These are phyloP conservation scores for Epichloe sylvatica DNA, from an alignment of 2,329 filamentous ascomycete species.

Conservation along the genomic window DNA sequence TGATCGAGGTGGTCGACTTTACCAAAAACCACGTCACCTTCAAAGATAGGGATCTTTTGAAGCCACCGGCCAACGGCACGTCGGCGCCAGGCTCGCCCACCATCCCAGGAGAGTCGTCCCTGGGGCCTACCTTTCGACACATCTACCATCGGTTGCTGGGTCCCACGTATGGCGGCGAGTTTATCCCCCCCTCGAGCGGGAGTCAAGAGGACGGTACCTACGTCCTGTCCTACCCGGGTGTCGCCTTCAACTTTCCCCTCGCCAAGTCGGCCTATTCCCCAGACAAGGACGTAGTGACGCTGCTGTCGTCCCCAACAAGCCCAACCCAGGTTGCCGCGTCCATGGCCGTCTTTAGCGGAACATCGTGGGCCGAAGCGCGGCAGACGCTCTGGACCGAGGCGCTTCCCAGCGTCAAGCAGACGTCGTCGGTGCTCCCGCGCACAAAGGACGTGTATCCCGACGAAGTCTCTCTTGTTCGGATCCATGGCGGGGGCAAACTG, in stretches of 20 bases:
- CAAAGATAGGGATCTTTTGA: constrained; percentile 71
- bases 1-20: constrained; percentile 88
- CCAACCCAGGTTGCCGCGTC: constrained; percentile 63
- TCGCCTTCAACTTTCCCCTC: constrained; percentile 84
- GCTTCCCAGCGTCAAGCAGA: constrained; percentile 60
- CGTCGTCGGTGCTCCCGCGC: constrained; percentile 52
- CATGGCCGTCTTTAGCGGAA: constrained; percentile 82
- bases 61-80: constrained; percentile 32
- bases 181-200: constrained; percentile 50
- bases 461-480: constrained; percentile 67
- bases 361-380: constrained; percentile 79
- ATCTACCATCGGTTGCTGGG: constrained; percentile 91
- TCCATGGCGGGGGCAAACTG: constrained; percentile 65
- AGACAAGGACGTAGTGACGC: constrained; percentile 66
- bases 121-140: constrained; percentile 68
- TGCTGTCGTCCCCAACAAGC: constrained; percentile 66
- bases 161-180: constrained; percentile 88
- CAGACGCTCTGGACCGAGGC: constrained; percentile 61
- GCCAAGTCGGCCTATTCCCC: constrained; percentile 60
- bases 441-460: constrained; percentile 71
- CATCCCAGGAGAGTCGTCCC: constrained; percentile 18
- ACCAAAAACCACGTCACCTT: constrained; percentile 72
- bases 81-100: constrained; percentile 20
- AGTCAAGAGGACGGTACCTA: constrained; percentile 54
- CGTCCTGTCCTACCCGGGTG: constrained; percentile 83